Conservation (phyloP, 108 stramenopile genomes). For the Pseudonitzschia multiseries region DNA sequence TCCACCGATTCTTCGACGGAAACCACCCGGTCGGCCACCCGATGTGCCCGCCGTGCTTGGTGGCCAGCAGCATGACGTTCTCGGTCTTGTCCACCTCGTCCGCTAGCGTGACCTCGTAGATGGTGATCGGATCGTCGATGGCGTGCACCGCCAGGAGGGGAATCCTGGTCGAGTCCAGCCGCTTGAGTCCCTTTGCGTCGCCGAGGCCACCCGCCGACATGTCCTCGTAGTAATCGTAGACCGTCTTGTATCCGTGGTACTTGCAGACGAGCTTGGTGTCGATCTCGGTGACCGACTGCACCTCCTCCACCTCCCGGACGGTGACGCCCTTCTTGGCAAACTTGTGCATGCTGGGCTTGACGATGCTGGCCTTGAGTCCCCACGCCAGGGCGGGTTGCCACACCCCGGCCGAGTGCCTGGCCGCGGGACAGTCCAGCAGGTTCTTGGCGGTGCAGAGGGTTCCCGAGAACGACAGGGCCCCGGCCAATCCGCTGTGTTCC, state of each 20-base stretch:
- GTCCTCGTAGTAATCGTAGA: conserved; percentile 70
- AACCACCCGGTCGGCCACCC: conserved; percentile 72
- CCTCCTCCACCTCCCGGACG: not conserved
- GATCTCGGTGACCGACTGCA: not conserved
- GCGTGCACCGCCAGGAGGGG: conserved; percentile 65
- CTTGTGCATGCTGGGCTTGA: conserved; percentile 4
- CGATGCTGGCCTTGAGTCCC: conserved; percentile 44
- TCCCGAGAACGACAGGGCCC: conserved; percentile 43
- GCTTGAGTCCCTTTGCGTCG: conserved; percentile 24
- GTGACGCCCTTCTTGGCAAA: not conserved
- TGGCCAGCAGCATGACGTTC: conserved; percentile 62
- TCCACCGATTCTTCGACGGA: not conserved
- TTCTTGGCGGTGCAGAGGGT: conserved; percentile 51
- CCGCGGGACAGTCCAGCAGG: conserved; percentile 28
- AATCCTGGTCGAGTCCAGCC: conserved; percentile 37
- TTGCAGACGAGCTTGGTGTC: conserved; percentile 29
- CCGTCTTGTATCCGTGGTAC: conserved; percentile 66
- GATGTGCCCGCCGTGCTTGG: conserved; percentile 74
- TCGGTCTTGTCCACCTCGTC: conserved; percentile 4
- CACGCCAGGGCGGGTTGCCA: conserved; percentile 25
- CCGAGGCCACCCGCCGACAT: conserved; percentile 62
- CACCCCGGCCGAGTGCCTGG: not conserved
- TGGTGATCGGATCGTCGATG: conserved; percentile 68
- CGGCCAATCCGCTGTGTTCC: conserved; percentile 70
- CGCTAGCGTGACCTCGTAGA: conserved; percentile 47